Evolutionary conservation across 805 yeast genomes (phyloP), one percentile per base, ranked within the genome.

Genomic region (Wickerhamomyces bisporus): DNA sequence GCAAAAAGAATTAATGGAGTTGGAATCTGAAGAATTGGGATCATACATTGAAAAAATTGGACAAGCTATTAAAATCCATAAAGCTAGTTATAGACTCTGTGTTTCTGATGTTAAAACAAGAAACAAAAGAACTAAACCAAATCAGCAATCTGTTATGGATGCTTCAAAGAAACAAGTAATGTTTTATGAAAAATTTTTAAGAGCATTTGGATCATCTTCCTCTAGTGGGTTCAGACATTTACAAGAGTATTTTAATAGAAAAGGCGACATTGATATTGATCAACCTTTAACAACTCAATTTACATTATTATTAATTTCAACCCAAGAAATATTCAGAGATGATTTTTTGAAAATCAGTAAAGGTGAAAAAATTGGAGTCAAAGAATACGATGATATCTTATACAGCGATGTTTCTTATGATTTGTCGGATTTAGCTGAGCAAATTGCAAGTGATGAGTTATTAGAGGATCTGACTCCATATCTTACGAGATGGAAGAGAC

Each of bases 71-170:
- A 30, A 40, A 4, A 37, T 54, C 3, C 41, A 57, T 31, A 30
- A 10, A 19, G 33, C 36, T 1, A 20, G 38, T 7, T 52, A 43
- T 25, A 49, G 57, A 20, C 41, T 74, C 15, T 41, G 58, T 8
- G 61, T 73, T 3, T 62, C 66, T 38, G 93, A 83, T 57, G 71
- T 81, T 19, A 83, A 83, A 55, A 81, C 89, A 1, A 63, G 89
- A 38, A 50, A 62, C 0, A 49, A 49, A 30, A 63, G 60, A 29
- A 48, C 45, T 1, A 42, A 72, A 1, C 88, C 89, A 0, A 34
- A 46, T 1, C 82, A 77, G 44, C 48, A 57, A 1, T 66, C 75
- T 11, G 81, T 78, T 1, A 42, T 75, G 12, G 50, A 58, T 4
- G 64, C 72, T 6, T 70, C 84, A 2, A 70, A 71, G 48, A 42